A percentile compares a stretch with the other conserved stretches of the same genome.
These are phyloP conservation scores for Acorus gramineus DNA, from an alignment of 106 monocot species.

Conservation along the genomic window DNA sequence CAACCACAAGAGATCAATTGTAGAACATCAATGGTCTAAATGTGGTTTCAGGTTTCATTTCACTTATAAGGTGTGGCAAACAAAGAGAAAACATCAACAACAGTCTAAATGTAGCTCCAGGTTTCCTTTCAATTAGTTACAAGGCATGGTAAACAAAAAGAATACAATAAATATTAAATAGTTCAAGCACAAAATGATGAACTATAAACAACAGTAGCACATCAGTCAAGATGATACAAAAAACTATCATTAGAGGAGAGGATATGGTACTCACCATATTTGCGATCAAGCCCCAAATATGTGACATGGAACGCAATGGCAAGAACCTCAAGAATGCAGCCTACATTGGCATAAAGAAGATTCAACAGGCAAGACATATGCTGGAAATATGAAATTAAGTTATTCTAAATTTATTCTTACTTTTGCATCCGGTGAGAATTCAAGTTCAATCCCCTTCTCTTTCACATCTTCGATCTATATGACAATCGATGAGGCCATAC, in stretches of 20 bases:
- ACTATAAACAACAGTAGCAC: conserved; percentile 1
- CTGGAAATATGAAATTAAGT: conserved; percentile 4
- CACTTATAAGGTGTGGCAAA: too few species aligned
- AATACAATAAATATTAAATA: background rate
- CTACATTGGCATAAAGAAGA: conserved; percentile 27
- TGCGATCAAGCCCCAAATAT: conserved; percentile 64
- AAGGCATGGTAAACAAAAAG: background rate
- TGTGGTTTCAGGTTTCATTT: too few species aligned
- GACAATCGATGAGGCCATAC: background rate
- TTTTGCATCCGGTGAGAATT: conserved; percentile 83
- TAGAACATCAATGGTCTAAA: too few species aligned
- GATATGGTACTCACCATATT: conserved; percentile 45
- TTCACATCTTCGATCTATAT: conserved; percentile 72
- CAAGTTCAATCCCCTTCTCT: conserved; percentile 77
- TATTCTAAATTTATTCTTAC: conserved; percentile 12
- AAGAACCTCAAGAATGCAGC: conserved; percentile 75
- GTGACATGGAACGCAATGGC: conserved; percentile 77
- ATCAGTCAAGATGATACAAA: background rate
- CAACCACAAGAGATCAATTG: too few species aligned
- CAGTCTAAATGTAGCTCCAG: too few species aligned
- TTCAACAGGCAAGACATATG: background rate
- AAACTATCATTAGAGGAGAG: background rate
- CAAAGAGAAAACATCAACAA: too few species aligned
- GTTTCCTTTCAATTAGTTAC: too few species aligned
- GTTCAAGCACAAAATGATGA: background rate